phyloP scores from a whole-genome alignment of 306 rosid species.

The Pterocarpus santalinus region DNA sequence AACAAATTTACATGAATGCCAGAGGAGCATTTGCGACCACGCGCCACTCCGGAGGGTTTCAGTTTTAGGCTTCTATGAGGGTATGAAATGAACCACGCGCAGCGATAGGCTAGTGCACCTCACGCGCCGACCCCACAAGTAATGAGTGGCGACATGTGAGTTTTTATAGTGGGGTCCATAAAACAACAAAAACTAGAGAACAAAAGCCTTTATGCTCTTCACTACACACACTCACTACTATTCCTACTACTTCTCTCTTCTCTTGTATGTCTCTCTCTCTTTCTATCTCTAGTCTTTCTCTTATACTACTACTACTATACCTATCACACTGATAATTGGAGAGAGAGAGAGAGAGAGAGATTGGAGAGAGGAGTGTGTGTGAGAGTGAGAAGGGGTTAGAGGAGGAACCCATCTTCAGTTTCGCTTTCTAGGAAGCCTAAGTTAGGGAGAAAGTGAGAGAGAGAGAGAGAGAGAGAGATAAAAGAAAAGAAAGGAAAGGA shows the following conservation, averaged over 20 bases:
- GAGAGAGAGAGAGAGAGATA: conserved; percentile 9
- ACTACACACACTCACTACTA: neutral
- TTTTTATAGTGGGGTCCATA: conserved; percentile 46
- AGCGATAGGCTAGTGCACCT: accelerated
- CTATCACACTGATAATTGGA: conserved; percentile 68
- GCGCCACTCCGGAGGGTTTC: conserved; percentile 28
- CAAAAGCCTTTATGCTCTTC: conserved; percentile 66
- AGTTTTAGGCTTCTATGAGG: neutral
- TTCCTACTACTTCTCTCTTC: neutral
- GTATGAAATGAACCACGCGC: conserved; percentile 38
- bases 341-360: conserved; percentile 74
- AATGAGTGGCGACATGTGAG: conserved; percentile 64
- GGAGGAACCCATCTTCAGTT: conserved; percentile 56
- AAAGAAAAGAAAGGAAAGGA: conserved; percentile 9
- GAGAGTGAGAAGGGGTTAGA: conserved; percentile 38
- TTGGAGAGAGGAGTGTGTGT: conserved; percentile 31
- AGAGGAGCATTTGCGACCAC: neutral
- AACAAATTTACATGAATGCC: neutral
- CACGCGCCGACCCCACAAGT: conserved; percentile 46
- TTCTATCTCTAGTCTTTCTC: neutral
- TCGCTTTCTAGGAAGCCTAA: conserved; percentile 62
- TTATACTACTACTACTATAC: neutral
- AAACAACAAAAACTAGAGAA: conserved; percentile 63
- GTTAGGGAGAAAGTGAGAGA: conserved; percentile 30
- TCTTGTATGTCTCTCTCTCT: neutral